phyloP scores from a whole-genome alignment of 75 land plant genomes.

The Cryptomeria japonica region DNA sequence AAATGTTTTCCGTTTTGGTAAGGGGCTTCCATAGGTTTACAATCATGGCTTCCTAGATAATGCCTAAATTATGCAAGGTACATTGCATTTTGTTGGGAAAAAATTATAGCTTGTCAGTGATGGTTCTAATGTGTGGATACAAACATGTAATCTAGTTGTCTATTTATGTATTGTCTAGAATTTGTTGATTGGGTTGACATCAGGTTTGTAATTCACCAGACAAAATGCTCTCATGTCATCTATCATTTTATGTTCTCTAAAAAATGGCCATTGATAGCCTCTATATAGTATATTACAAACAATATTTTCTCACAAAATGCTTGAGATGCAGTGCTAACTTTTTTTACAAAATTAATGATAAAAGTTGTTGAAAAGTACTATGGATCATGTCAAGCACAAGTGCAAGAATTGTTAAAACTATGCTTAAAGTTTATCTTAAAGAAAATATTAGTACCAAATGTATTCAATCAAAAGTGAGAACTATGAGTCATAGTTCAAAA shows the following conservation, averaged over 20 bases:
- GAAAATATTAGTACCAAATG: no score
- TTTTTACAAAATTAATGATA: neutral
- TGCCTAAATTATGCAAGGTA: neutral
- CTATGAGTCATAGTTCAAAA: neutral
- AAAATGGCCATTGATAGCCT: neutral
- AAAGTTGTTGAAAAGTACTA: neutral
- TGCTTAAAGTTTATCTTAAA: neutral
- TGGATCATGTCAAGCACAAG: neutral
- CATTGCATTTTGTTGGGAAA: neutral
- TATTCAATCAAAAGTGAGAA: neutral
- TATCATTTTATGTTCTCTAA: neutral
- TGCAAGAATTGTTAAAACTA: neutral
- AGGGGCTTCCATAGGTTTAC: neutral
- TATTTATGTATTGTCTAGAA: no score
- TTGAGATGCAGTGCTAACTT: neutral
- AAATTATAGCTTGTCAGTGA: no score
- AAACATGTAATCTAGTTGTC: no score
- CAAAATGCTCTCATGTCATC: neutral
- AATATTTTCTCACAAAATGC: neutral
- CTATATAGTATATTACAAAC: no score
- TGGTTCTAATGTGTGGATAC: no score
- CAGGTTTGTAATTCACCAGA: neutral
- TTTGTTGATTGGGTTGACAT: neutral
- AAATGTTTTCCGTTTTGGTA: neutral
- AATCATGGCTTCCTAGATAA: neutral